Evolutionary conservation across 495 filamentous ascomycete species (phyloP), one percentile per base, ranked within the genome.

Genomic region (Tuber borchii): DNA sequence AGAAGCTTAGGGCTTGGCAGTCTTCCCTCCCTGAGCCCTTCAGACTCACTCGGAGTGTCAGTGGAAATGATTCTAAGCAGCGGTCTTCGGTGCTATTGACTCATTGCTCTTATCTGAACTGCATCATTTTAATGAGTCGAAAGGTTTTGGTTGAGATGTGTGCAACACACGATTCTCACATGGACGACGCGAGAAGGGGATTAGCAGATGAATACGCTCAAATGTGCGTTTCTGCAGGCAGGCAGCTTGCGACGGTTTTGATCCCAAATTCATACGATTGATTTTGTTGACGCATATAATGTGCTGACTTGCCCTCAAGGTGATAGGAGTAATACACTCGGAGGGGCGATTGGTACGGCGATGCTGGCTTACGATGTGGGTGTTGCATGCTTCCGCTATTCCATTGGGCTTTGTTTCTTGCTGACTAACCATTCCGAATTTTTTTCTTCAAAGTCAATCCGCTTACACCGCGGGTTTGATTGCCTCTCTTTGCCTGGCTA

Each of bases 51-150:
- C 65, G 39, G 1, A 76, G 75, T 9, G 75, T 82, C 14, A 73
- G 77, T 4, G 73, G 69, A 7, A 74, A 80, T 31, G 80, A 83
- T 68, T 48, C 78, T 3, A 70, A 69, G 51, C 78, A 78, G 48
- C 76, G 80, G 26, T 78, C 79, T 31, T 74, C 81, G 34, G 82
- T 82, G 69, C 78, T 83, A 8, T 74, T 83, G 9, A 79, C 74
- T 0, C 81, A 83, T 44, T 80, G 80, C 71, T 77, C 78, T 1
- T 83, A 83, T 68, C 75, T 83, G 16, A 68, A 68, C 84, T 92
- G 91, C 2, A 89, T 93, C 70, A 88, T 93, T 37, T 85, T 93
- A 8, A 85, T 94, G n/a, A 89, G 88, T 42, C 84, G 89, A 71
- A 92, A 92, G 6, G 91, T 94, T 78, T 90, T 93, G 72, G 84